Evolutionary conservation across 139 green algal genomes (phyloP), one percentile per base, ranked within the genome.

Genomic region (Desmodesmus armatus): DNA sequence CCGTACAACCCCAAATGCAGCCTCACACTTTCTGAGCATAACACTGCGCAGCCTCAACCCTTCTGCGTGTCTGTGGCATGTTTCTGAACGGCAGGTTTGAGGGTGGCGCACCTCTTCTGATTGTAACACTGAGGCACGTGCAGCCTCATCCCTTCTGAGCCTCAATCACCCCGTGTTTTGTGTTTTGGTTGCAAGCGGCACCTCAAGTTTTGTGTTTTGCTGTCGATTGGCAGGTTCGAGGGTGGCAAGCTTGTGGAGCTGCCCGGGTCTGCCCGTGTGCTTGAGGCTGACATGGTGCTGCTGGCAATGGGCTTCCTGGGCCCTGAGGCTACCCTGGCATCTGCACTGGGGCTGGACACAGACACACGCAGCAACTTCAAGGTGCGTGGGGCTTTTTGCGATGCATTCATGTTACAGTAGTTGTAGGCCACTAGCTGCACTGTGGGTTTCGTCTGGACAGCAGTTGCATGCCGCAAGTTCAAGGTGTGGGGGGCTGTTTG

Each of bases 221-320:
- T n/a, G n/a, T n/a, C n/a, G n/a, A n/a, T n/a, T n/a, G n/a, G 17
- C 29, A 80, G 73, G 23, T 60, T 82, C 55, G 33, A 85, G 88
- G 69, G 74, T 80, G 58, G 88, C 82, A 91, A 90, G 37, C 91
- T 98, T 69, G 87, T 94, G 60, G 93, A 99, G 93, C 80, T 96
- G 39, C 86, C 87, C 0, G 97, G 93, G 74, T 94, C 47, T 31
- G 87, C 91, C 63, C 86, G 91, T 65, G 88, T 98, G 53, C 89
- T 99, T 35, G 91, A 98, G 78, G 93, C 93, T 15, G 97, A 99
- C 93, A 49, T 99, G 58, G 94, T 95, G 74, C 94, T 99, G 74
- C 92, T 99, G 83, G 96, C 97, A 35, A 98, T 99, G 95, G 97
- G 97, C 82, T 99, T 99, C 91, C 85, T 98, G 71, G 97, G 97